phyloP scores from a whole-genome alignment of 345 rosid genomes.

The Tarenaya hassleriana region DNA sequence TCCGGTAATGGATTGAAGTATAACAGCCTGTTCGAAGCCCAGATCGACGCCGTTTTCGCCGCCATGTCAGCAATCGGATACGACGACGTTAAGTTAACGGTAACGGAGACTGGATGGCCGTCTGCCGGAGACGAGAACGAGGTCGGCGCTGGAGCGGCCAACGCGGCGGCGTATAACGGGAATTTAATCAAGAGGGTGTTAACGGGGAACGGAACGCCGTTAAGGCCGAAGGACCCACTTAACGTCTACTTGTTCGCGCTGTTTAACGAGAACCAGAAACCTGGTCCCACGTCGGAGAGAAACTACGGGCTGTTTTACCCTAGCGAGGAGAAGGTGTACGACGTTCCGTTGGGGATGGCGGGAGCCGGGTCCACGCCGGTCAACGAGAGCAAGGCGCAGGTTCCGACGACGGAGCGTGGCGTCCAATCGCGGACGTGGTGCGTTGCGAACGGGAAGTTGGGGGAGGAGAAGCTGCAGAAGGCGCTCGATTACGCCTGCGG shows the following conservation, averaged over 20 bases:
- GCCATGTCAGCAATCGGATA: slow-evolving; percentile 70
- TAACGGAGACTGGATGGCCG: slow-evolving; percentile 97
- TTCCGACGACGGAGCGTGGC: slow-evolving; percentile 28
- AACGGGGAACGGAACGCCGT: slow-evolving; percentile 73
- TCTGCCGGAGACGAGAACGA: slow-evolving; percentile 78
- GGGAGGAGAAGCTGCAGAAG: slow-evolving; percentile 48
- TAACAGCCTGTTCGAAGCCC: slow-evolving; percentile 69
- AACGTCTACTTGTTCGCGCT: slow-evolving; percentile 75
- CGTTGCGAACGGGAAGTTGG: slow-evolving; percentile 51
- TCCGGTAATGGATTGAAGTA: slow-evolving; percentile 75
- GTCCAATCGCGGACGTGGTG: slow-evolving; percentile 61
- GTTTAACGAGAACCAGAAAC: slow-evolving; percentile 76
- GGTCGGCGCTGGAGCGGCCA: slow-evolving; percentile 52
- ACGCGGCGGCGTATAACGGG: slow-evolving; percentile 84
- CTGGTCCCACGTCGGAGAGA: slow-evolving; percentile 84
- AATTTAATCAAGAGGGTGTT: slow-evolving; percentile 61
- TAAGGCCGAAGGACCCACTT: slow-evolving; percentile 56
- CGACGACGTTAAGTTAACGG: slow-evolving; percentile 51
- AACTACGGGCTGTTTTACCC: slow-evolving; percentile 95
- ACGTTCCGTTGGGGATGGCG: slow-evolving; percentile 41
- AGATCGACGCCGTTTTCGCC: slow-evolving; percentile 80
- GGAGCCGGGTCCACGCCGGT: slow-evolving; percentile 25
- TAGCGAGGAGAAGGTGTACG: slow-evolving; percentile 57
- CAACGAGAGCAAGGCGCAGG: slow-evolving; percentile 28
- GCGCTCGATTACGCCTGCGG: slow-evolving; percentile 88